Evolutionary conservation across 2,329 filamentous ascomycete genomes (phyloP).

Genomic region (Lachnellula arida): DNA sequence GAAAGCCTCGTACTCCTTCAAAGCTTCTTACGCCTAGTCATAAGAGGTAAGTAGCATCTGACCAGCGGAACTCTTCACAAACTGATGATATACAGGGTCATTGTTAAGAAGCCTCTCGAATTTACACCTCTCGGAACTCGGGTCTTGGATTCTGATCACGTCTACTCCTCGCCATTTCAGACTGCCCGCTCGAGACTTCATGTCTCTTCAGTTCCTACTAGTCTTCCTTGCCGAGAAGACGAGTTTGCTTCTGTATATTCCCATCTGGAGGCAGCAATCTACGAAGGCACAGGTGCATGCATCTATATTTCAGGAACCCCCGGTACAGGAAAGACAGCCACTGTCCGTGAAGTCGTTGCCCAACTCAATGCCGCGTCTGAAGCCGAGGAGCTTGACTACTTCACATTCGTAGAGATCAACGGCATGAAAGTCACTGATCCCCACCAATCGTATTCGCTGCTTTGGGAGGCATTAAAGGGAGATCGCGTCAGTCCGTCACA

Average conservation of each 20-base stretch:
- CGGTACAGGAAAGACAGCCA: constrained; percentile 95
- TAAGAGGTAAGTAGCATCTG: constrained; percentile 43
- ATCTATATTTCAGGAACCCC: constrained; percentile 99
- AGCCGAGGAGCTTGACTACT: constrained; percentile 91
- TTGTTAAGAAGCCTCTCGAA: constrained; percentile 83
- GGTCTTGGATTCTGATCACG: constrained; percentile 68
- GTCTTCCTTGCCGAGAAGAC: constrained; percentile 83
- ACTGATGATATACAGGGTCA: constrained; percentile 41
- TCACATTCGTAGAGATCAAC: constrained; percentile 99
- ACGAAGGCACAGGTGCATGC: constrained; percentile 87
- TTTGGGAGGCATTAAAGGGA: constrained; percentile 94
- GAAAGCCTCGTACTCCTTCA: constrained; percentile 36
- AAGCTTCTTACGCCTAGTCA: constrained; percentile 55
- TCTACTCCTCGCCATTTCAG: constrained; percentile 83
- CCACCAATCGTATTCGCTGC: constrained; percentile 87
- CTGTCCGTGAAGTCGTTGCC: constrained; percentile 88
- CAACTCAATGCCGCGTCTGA: constrained; percentile 83
- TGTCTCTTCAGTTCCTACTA: constrained; percentile 85
- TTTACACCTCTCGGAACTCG: constrained; percentile 94
- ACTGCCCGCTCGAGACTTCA: constrained; percentile 84
- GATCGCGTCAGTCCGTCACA: constrained; percentile 90
- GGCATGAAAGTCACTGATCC: constrained; percentile 99
- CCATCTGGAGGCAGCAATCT: constrained; percentile 89
- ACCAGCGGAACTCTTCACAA: background rate
- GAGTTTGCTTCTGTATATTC: constrained; percentile 92